These are phyloP conservation scores for Cryptosporidium ubiquitum DNA, from an alignment of 169 alveolate genomes.

Conservation along the genomic window DNA sequence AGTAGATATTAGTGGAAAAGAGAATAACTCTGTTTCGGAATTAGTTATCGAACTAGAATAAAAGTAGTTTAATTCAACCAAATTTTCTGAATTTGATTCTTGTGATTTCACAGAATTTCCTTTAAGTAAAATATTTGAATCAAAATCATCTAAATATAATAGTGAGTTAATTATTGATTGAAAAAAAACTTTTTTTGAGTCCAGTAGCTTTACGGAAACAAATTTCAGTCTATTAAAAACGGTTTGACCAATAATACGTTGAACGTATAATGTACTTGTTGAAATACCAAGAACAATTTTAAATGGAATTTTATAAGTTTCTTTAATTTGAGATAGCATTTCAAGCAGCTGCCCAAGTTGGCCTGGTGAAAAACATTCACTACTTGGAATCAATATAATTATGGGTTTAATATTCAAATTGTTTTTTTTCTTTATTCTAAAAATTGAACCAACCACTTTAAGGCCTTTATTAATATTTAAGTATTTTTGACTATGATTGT, in stretches of 20 bases:
- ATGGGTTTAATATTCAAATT: conserved; percentile 5
- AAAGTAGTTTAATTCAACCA: neutral
- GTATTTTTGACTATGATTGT: neutral
- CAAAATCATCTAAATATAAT: neutral
- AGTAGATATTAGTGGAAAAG: conserved; percentile 3
- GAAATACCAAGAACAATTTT: conserved; percentile 27
- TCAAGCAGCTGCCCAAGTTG: conserved; percentile 42
- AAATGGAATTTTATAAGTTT: conserved; percentile 45
- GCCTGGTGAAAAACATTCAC: conserved; percentile 22
- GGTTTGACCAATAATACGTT: conserved; percentile 28
- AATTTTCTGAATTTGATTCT: neutral
- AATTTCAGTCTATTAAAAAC: conserved; percentile 9
- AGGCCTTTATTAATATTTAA: conserved; percentile 10
- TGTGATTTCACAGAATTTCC: neutral
- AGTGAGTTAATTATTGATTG: conserved; percentile 23
- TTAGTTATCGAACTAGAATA: neutral
- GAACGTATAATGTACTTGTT: neutral
- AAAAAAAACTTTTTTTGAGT: conserved; percentile 34
- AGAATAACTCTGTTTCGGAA: neutral
- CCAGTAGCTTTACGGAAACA: conserved; percentile 13
- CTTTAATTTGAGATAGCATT: conserved; percentile 7
- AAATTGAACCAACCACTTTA: conserved; percentile 25
- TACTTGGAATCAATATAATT: conserved; percentile 19
- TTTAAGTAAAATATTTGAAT: neutral
- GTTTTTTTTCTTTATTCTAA: neutral